These are phyloP conservation scores for Botrytis cinerea DNA, from an alignment of 2,329 filamentous ascomycete genomes.

Conservation along the genomic window DNA sequence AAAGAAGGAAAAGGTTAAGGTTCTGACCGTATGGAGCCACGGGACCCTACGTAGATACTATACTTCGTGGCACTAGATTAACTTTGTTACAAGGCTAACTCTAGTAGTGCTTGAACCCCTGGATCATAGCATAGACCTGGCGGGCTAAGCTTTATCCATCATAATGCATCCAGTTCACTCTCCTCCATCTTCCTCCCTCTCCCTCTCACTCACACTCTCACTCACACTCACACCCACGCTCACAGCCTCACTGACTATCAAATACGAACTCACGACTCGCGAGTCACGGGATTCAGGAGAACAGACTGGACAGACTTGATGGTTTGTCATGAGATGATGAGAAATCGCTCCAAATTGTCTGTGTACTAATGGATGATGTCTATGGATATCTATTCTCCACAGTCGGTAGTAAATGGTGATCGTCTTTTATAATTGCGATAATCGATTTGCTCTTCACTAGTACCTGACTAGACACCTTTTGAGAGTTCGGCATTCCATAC, in stretches of 20 bases:
- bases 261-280: neutral
- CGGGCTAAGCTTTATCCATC: neutral
- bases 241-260: neutral
- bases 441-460: slow-evolving; percentile 9
- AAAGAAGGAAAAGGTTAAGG: neutral
- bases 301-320: neutral
- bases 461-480: neutral
- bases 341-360: neutral
- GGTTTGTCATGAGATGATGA: neutral
- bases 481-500: neutral
- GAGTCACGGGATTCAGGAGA: neutral
- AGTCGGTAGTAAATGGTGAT: slow-evolving; percentile 9
- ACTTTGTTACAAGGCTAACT: neutral
- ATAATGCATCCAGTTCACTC: neutral
- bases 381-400: neutral
- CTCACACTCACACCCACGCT: neutral
- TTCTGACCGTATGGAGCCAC: neutral
- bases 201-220: neutral
- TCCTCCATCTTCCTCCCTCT: neutral
- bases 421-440: slow-evolving; percentile 17
- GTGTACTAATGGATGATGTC: neutral
- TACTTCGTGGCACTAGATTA: neutral
- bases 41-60: neutral
- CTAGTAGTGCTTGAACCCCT: slow-evolving; percentile 11
- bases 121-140: neutral